Base-by-base conservation (phyloP, 202 grass and related monocot genomes). In the Musa balbisiana region DNA sequence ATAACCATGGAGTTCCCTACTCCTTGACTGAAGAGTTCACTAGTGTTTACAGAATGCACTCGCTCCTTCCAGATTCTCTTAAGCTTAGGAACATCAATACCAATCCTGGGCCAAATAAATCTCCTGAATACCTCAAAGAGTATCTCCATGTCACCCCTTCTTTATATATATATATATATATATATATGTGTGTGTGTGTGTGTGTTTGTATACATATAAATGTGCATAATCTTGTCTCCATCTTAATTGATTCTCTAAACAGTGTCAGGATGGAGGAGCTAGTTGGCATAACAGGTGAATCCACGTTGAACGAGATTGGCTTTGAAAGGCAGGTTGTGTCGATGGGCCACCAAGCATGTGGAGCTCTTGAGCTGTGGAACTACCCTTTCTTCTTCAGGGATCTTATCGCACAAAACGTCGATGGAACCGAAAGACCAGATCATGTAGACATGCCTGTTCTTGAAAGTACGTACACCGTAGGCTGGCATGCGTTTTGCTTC, bases 301-400 rank as follows among this genome's bases (percentile, higher is more conserved):
- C 74, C 24, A 53, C 52, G 1, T 67, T 89, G 63, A 53, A 33
- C 51, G 53, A 83, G 77, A 86, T 89, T 55, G 87, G 87, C 10
- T 89, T 89, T n/a, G 80, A 89, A 25, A 86, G 83, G 64, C 77
- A 81, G 55, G 51, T 78, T 10, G 69, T 89, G 68, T 89, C 87
- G 10, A 89, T 89, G 87, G 87, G 87, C 22, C 74, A 89, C 75
- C 87, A 89, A 83, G 87, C 87, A 58, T 89, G 87, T 58, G 87
- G 87, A 56, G 83, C 83, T 71, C 87, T 89, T 15, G 80, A 89
- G 74, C 83, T 89, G 33, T 89, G 87, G 87, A 89, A 89, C 80
- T 89, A 89, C 51, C 87, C 87, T 13, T 72, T 16, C 50, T 89
- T 89, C 74, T 80, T 89, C 49, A 83, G 83, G 68, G 29, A 89